These are phyloP conservation scores for Aquanectria penicillioides DNA, from an alignment of 2,329 filamentous ascomycete genomes.

Conservation along the genomic window DNA sequence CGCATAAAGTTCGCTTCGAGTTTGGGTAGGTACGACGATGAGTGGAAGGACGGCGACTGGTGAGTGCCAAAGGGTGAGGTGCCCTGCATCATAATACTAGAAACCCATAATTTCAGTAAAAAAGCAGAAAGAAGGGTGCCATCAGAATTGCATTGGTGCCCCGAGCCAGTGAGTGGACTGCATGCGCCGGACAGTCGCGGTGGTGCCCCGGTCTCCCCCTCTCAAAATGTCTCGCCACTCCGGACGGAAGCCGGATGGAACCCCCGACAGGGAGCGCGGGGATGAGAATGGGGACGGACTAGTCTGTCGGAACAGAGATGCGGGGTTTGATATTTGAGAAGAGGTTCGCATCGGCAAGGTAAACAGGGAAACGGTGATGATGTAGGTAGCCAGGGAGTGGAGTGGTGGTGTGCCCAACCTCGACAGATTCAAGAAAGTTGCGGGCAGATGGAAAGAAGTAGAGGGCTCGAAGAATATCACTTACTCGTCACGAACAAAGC, in stretches of 20 bases:
- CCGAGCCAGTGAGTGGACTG: conserved; percentile 16
- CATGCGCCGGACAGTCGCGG: conserved; percentile 26
- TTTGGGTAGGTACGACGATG: conserved; percentile 94
- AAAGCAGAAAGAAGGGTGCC: background rate
- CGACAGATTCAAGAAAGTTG: too few relatives aligned
- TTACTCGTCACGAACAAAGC: conserved; percentile 98
- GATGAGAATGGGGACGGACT: background rate
- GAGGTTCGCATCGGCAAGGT: too few relatives aligned
- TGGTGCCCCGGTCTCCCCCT: conserved; percentile 25
- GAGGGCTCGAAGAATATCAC: conserved; percentile 49
- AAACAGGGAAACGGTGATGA: background rate
- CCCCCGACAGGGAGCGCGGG: conserved; percentile 10
- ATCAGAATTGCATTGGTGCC: conserved; percentile 24
- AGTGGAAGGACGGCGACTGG: conserved; percentile 95
- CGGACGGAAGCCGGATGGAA: conserved; percentile 21
- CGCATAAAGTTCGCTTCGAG: conserved; percentile 98
- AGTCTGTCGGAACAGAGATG: background rate
- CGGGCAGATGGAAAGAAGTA: conserved; percentile 8
- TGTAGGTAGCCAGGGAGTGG: background rate
- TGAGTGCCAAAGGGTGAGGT: conserved; percentile 88
- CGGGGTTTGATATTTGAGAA: too few relatives aligned
- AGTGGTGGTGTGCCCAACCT: conserved; percentile 6
- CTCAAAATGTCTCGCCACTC: conserved; percentile 38
- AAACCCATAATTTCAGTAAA: conserved; percentile 37
- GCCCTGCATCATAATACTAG: conserved; percentile 92